Evolutionary conservation across 176 grass and related monocot species (phyloP), one percentile per base, ranked within the genome.

Genomic region (Tillandsia fasciculata): DNA sequence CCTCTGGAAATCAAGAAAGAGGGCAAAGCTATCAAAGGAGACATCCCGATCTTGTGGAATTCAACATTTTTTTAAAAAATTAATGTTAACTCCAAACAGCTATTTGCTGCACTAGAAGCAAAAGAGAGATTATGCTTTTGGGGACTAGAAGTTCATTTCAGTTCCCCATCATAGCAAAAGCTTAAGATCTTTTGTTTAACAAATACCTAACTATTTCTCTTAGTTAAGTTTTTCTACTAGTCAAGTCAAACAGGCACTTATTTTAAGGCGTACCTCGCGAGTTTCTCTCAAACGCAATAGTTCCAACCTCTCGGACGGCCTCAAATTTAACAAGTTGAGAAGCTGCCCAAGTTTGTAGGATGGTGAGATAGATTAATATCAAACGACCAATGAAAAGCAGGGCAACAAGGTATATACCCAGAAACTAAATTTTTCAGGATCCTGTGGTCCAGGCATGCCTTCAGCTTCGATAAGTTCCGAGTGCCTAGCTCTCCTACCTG

Each of bases 351-450:
- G 11, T 18, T 17, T 59, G 54, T 59, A 17, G 20, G n/a, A 59
- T 4, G 20, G 20, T 59, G 54, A 59, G 54, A 59, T 22, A 17
- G 54, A 20, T 14, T 42, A 59, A 59, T 15, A 17, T 20, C 8
- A 17, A 18, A 59, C 1, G 26, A 48, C 26, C 42, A 26, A 65
- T 74, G 61, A 68, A 11, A 58, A 71, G 61, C 72, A 67, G 82
- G 20, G 18, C 5, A 11, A 50, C 51, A 63, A 63, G 42, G 17
- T 2, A 70, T 52, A 18, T 90, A 99, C 90, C 87, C 95, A 99
- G 79, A 99, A 99, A 79, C 95, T 99, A 63, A 99, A 88, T 49
- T 82, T 90, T 83, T 99, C 90, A 77, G 87, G 82, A 81, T 99
- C 84, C 9, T 82, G 80, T 71, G 77, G 72, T 77, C 80, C 80